Percentiles rank a stretch among this genome's conserved stretches.
Conservation (phyloP, 331 rosid genomes). For the Dryas integrifolia region DNA sequence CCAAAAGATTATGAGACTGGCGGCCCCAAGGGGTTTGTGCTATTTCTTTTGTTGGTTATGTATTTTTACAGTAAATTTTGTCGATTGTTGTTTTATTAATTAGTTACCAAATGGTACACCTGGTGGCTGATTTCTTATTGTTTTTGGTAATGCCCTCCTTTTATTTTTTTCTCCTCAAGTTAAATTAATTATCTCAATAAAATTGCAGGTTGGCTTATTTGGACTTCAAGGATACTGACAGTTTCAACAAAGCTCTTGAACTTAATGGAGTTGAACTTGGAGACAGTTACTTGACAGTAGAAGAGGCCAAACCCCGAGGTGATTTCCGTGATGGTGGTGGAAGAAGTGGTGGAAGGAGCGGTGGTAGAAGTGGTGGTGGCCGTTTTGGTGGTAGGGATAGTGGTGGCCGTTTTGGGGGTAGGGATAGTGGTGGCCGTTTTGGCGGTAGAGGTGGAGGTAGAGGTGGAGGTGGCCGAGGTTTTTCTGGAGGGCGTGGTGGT, state of each 20-base stretch:
- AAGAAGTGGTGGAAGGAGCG: slow-evolving; percentile 16
- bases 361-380: slow-evolving; percentile 33
- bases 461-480: slow-evolving; percentile 22
- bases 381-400: slow-evolving; percentile 28
- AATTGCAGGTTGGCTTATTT: slow-evolving; percentile 65
- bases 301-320: slow-evolving; percentile 74
- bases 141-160: background rate
- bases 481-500: slow-evolving; percentile 36
- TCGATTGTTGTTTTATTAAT: background rate
- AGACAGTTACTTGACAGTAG: slow-evolving; percentile 42
- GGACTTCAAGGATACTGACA: slow-evolving; percentile 52
- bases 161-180: no score
- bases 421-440: slow-evolving; percentile 27
- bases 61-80: background rate
- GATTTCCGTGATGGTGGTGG: slow-evolving; percentile 26
- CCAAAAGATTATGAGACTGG: slow-evolving; percentile 72
- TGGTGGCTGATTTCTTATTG: background rate
- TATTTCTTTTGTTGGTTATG: background rate
- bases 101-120: background rate
- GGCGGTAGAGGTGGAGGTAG: slow-evolving; percentile 34
- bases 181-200: background rate
- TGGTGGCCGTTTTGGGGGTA: slow-evolving; percentile 21
- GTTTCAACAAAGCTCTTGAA: slow-evolving; percentile 54
- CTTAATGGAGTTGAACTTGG: slow-evolving; percentile 51
- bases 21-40: slow-evolving; percentile 54